These are phyloP conservation scores for Symbiotaphrina buchneri DNA, from an alignment of 495 filamentous ascomycete species.

Conservation along the genomic window DNA sequence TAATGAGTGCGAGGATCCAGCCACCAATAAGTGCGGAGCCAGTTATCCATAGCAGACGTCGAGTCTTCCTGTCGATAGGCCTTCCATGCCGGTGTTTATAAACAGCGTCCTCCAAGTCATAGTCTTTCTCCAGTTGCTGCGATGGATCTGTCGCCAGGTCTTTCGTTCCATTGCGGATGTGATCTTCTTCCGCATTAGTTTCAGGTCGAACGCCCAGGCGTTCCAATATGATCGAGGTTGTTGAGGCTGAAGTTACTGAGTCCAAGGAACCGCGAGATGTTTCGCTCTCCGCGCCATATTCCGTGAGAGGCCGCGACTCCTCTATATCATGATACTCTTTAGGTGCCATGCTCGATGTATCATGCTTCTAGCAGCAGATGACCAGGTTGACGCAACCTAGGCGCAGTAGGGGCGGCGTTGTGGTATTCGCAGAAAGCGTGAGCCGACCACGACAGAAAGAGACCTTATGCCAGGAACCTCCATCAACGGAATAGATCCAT, in stretches of 20 bases:
- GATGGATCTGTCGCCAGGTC: constrained; percentile 18
- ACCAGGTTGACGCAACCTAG: too few species aligned
- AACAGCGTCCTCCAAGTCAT: constrained; percentile 6
- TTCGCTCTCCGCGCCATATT: too few species aligned
- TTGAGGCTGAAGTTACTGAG: constrained; percentile 46
- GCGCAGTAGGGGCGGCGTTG: too few species aligned
- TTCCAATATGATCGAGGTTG: constrained; percentile 59
- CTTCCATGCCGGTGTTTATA: constrained; percentile 11
- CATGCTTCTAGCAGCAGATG: too few species aligned
- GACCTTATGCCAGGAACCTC: too few species aligned
- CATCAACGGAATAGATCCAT: too few species aligned
- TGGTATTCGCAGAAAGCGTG: too few species aligned
- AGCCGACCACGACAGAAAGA: too few species aligned
- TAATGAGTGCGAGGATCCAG: constrained; percentile 58
- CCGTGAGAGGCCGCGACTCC: too few species aligned
- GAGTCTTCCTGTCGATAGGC: constrained; percentile 33
- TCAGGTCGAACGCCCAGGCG: constrained; percentile 24
- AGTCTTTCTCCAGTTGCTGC: constrained; percentile 4
- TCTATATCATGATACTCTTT: too few species aligned
- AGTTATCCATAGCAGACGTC: constrained; percentile 44
- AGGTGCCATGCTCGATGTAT: too few species aligned
- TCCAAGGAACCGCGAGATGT: constrained; percentile 24
- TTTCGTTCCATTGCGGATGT: constrained; percentile 23
- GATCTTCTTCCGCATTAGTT: constrained; percentile 17
- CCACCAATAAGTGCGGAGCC: constrained; percentile 42